A percentile compares a stretch with the other conserved stretches of the same genome.
These are phyloP conservation scores for Stephanocyclus meneghinianus DNA, from an alignment of 352 stramenopile species.

Conservation along the genomic window DNA sequence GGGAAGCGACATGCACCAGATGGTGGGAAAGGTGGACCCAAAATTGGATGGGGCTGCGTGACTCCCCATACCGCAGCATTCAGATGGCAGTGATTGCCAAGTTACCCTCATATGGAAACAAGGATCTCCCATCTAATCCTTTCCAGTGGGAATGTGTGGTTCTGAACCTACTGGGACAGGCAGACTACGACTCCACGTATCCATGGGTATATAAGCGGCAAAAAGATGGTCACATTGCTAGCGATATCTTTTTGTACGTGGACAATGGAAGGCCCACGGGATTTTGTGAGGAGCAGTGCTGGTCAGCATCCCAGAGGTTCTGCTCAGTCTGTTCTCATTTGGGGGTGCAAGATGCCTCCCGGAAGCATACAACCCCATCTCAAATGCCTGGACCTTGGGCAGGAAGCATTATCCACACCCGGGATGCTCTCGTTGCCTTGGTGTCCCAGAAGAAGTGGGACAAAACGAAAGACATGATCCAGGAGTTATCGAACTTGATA, in stretches of 20 bases:
- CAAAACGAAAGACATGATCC: constrained; percentile 20
- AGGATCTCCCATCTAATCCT: constrained; percentile 3
- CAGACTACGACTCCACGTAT: constrained; percentile 1
- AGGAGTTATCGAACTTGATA: constrained; percentile 3
- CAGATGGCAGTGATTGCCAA: constrained; percentile 14
- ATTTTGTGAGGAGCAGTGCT: constrained; percentile 1
- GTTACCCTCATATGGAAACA: not conserved
- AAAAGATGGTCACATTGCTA: not conserved
- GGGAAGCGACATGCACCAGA: constrained; percentile 8
- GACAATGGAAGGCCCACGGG: constrained; percentile 42
- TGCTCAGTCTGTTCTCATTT: constrained; percentile 7
- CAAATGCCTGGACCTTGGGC: constrained; percentile 49
- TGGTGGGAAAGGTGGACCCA: constrained; percentile 33
- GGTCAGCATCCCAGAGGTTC: constrained; percentile 7
- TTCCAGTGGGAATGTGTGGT: constrained; percentile 29
- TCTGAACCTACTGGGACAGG: constrained; percentile 17
- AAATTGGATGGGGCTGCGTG: constrained; percentile 40
- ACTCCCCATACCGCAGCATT: constrained; percentile 26
- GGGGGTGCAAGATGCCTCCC: constrained; percentile 43
- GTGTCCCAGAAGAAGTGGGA: constrained; percentile 45
- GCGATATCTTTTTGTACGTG: constrained; percentile 2
- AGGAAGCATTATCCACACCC: constrained; percentile 33
- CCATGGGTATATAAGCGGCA: constrained; percentile 18
- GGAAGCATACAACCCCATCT: constrained; percentile 33
- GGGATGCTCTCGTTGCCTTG: not conserved